Conservation (phyloP, 805 yeast genomes). For the Nematodospora valgi region DNA sequence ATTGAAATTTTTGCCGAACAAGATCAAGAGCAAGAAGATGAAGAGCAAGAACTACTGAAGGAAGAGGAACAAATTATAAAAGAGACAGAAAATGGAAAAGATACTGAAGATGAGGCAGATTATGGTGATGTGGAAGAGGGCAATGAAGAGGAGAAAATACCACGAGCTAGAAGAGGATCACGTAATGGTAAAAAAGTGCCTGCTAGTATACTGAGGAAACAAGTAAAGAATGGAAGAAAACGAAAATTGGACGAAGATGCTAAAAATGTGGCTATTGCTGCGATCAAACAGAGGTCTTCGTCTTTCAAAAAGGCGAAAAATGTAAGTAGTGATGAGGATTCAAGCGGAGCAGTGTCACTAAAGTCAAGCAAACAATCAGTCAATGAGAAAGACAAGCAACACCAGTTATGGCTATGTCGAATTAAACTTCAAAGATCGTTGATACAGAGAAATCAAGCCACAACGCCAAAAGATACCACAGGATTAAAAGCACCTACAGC, state of each 20-base stretch:
- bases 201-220: neutral
- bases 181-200: constrained; percentile 1
- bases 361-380: constrained; percentile 10
- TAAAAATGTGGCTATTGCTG: neutral
- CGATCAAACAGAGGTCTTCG: neutral
- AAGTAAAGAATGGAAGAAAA: constrained; percentile 2
- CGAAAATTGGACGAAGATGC: constrained; percentile 2
- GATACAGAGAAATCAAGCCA: constrained; percentile 42
- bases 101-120: constrained; percentile 11
- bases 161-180: constrained; percentile 6
- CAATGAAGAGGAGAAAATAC: constrained; percentile 10
- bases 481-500: constrained; percentile 38
- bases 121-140: constrained; percentile 9
- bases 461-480: constrained; percentile 33
- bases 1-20: constrained; percentile 22
- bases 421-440: constrained; percentile 47
- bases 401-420: constrained; percentile 47
- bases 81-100: constrained; percentile 15
- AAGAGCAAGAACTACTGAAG: constrained; percentile 14
- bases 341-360: constrained; percentile 5
- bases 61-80: constrained; percentile 12
- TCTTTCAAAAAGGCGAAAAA: constrained; percentile 2
- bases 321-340: constrained; percentile 8
- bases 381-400: constrained; percentile 40
- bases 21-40: constrained; percentile 15